Evolutionary conservation across 2,329 filamentous ascomycete species (phyloP), one percentile per base, ranked within the genome.

Genomic region (Diaporthe caulivora): DNA sequence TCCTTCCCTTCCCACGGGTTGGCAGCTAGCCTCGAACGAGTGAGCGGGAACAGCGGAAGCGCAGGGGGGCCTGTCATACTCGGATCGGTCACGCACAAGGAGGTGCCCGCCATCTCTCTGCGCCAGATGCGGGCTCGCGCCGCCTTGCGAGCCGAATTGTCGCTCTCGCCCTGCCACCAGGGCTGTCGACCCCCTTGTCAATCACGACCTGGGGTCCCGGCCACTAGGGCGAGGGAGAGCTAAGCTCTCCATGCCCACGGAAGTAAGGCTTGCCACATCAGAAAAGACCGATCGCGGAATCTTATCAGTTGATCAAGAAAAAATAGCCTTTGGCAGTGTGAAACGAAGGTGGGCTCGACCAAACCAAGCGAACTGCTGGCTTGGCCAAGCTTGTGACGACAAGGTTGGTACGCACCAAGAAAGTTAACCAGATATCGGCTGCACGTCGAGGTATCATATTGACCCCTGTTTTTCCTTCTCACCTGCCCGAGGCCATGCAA

Each of bases 301-400:
- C 62, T 67, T 67, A 53, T 67, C 62, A 65, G 44, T 26, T 26
- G 62, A 51, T 51, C 11, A 40, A 13, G 13, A 40, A 10, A 40
- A 13, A 40, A 40, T 65, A 65, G 62, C 62, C 62, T 67, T 67
- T 67, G 62, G 17, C 44, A 67, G 62, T 67, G 31, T 67, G 62
- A 67, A 67, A 67, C 62, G 62, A 40, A 67, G 31, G 44, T 67
- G 62, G 62, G 62, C 62, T 53, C 47, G 42, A 47, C 47, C 37
- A 40, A 53, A 29, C 62, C 62, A 67, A 67, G 62, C 62, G 62
- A 67, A 67, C 62, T 67, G 62, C 31, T 67, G 62, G 62, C 62
- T 67, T 67, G 62, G 62, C 62, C 62, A 15, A 53, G 62, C 62
- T 53, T 67, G 62, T 53, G 62, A 67, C 47, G 31, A 53, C 62